Evolutionary conservation across 805 yeast genomes (phyloP), one percentile per base, ranked within the genome.

Genomic region (Yarrowia sp.): DNA sequence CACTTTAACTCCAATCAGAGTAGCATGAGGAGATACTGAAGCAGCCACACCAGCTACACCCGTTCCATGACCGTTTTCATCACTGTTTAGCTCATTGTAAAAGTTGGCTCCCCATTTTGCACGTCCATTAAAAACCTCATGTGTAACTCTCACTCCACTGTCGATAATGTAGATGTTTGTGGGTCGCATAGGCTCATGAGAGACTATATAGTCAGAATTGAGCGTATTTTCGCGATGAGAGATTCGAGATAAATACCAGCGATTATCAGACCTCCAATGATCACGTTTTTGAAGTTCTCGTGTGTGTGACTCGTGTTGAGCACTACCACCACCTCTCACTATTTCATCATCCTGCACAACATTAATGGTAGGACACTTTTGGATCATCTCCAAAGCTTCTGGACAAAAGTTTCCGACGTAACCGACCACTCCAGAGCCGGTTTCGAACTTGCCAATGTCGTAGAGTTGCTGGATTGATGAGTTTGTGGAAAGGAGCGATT

Each of bases 21-120:
- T 80, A 9, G 92, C 57, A 4, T 36, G 22, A n/a, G 8, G 8
- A 4, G 57, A 35, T 1, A 50, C 33, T 3, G 32, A 22, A 60
- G 87, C 97, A 71, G 92, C 90, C 36, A 96, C 90, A 77, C 97
- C 98, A n/a, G 97, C 96, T 79, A 96, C 90, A 73, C 92, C 97
- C 51, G 97, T 90, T 73, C 98, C 97, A 77, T 92, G 98, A 63
- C 97, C 97, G 75, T 92, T 97, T 70, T 87, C 90, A 64, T 81
- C 81, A 70, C 86, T 90, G 71, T 86, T 87, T 22, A 22, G 3
- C 28, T 22, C 28, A 63, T 76, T 70, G 70, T 95, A 96, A 69
- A 90, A 81, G 66, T 96, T 90, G 57, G 86, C 81, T 70, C 96
- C 96, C 96, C 96, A 90, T 42, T 74, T 74, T 47, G 96, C 96